These are phyloP conservation scores for Solanum verrucosum DNA, from an alignment of 257 asterid species.

Conservation along the genomic window DNA sequence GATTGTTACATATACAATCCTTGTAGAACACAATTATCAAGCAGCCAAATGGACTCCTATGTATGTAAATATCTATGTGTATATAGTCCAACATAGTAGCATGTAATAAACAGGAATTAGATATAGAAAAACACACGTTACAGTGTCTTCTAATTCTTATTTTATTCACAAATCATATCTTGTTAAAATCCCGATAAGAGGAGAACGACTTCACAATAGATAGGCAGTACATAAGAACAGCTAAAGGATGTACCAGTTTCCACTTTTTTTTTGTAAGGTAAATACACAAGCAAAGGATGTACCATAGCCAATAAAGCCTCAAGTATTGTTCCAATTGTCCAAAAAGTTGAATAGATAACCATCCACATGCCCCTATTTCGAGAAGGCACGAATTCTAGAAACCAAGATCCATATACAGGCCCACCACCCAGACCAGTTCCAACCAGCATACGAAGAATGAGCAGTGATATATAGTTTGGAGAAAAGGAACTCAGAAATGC, in stretches of 20 bases:
- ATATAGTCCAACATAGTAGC: not conserved
- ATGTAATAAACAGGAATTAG: not conserved
- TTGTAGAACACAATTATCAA: not conserved
- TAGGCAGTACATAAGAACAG: not conserved
- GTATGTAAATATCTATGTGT: not conserved
- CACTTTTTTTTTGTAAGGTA: not conserved
- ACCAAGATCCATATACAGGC: slow-evolving; percentile 75
- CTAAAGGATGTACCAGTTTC: slow-evolving; percentile 32
- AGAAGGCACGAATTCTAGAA: slow-evolving; percentile 73
- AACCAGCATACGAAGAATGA: slow-evolving; percentile 47
- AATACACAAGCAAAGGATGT: slow-evolving; percentile 8
- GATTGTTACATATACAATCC: not conserved
- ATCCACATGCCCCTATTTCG: slow-evolving; percentile 70
- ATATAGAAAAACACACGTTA: not conserved
- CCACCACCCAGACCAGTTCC: slow-evolving; percentile 86
- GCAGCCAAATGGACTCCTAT: not conserved
- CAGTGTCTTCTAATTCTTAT: not conserved
- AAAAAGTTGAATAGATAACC: slow-evolving; percentile 55
- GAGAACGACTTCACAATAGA: not conserved
- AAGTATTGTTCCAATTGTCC: slow-evolving; percentile 70
- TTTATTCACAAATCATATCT: not conserved
- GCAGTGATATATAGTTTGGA: slow-evolving; percentile 44
- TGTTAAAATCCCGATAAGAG: not conserved
- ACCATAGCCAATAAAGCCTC: slow-evolving; percentile 86
- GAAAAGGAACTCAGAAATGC: slow-evolving; percentile 55